Evolutionary conservation across 805 yeast species (phyloP).

Genomic region (Candida andamanensis): DNA sequence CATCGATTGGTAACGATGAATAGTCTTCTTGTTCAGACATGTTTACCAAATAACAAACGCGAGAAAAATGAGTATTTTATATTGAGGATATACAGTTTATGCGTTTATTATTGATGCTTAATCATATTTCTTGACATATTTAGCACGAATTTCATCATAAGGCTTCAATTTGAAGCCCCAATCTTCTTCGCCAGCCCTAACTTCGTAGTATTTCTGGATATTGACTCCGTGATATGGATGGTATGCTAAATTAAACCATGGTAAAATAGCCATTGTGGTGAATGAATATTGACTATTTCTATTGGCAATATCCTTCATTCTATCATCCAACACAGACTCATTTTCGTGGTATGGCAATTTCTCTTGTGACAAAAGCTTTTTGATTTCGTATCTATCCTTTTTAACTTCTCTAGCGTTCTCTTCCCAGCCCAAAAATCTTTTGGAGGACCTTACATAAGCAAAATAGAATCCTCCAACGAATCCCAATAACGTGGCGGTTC

Average conservation of each 20-base stretch:
- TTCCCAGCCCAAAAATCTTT: conserved; percentile 71
- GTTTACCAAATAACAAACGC: too few relatives aligned
- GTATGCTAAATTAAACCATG: conserved; percentile 77
- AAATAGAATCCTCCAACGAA: conserved; percentile 66
- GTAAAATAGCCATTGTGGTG: conserved; percentile 54
- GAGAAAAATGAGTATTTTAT: too few relatives aligned
- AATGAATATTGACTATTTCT: conserved; percentile 74
- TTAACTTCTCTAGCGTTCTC: conserved; percentile 70
- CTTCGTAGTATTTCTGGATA: conserved; percentile 53
- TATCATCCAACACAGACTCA: conserved; percentile 48
- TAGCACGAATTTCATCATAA: conserved; percentile 42
- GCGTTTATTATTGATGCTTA: not conserved
- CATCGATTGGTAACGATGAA: conserved; percentile 57
- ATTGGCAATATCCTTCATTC: conserved; percentile 70
- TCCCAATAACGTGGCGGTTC: conserved; percentile 62
- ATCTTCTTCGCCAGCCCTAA: conserved; percentile 52
- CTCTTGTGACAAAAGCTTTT: conserved; percentile 58
- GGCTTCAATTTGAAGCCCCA: conserved; percentile 55
- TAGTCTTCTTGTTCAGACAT: conserved; percentile 49
- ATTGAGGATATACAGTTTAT: too few relatives aligned
- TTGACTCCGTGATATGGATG: conserved; percentile 83
- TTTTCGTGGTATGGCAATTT: conserved; percentile 65
- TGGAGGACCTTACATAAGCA: conserved; percentile 62
- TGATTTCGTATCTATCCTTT: conserved; percentile 71
- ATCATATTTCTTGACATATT: conserved; percentile 16